phyloP scores from a whole-genome alignment of 208 protist species.

The Wallacemonas sp. region DNA sequence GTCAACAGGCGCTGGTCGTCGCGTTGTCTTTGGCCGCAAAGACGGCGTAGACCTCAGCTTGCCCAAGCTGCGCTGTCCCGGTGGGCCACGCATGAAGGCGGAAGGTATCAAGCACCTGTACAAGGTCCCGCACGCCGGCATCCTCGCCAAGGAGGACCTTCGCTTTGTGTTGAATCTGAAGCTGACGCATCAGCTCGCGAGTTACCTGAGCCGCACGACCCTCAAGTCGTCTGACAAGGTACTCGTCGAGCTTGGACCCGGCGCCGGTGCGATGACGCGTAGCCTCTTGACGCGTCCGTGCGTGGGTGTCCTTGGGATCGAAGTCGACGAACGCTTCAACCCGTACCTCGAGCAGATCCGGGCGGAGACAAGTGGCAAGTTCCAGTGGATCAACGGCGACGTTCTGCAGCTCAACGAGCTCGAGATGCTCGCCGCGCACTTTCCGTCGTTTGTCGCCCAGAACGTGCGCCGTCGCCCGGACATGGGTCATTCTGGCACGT shows the following conservation, averaged over 20 bases:
- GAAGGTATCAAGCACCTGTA: conserved; percentile 84
- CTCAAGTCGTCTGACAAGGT: conserved; percentile 77
- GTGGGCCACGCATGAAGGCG: conserved; percentile 77
- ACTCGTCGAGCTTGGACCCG: conserved; percentile 84
- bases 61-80: conserved; percentile 76
- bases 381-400: conserved; percentile 87
- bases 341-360: conserved; percentile 81
- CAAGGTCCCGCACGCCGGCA: conserved; percentile 85
- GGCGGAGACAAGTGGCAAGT: conserved; percentile 77
- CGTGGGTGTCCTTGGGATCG: conserved; percentile 78
- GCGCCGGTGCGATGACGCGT: conserved; percentile 79
- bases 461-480: conserved; percentile 34
- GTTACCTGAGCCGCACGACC: conserved; percentile 64
- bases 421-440: conserved; percentile 43
- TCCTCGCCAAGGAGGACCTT: conserved; percentile 86
- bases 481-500: neutral
- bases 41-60: conserved; percentile 23
- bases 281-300: conserved; percentile 85
- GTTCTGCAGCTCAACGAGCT: conserved; percentile 81
- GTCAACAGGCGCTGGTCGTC: neutral
- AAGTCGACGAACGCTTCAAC: conserved; percentile 82
- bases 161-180: conserved; percentile 90
- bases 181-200: conserved; percentile 80
- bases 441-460: conserved; percentile 62
- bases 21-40: conserved; percentile 8